Evolutionary conservation across 2,329 filamentous ascomycete species (phyloP), one percentile per base, ranked within the genome.

Genomic region (Hymenoscyphus fructigenus): DNA sequence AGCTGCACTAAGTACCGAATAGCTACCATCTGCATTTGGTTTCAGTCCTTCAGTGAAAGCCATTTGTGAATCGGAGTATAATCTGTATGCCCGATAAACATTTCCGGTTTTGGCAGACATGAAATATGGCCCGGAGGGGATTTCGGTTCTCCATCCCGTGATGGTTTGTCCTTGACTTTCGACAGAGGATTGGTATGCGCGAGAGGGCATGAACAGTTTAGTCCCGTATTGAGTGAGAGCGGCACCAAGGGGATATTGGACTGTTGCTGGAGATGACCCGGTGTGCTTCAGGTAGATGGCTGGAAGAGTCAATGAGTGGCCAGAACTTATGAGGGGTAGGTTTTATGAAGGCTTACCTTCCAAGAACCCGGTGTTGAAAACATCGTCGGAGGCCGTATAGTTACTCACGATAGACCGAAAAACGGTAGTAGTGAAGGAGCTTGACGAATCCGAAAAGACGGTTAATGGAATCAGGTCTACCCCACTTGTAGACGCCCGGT

Each of bases 11-110:
- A 83, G 76, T 0, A 81, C 78, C 4, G 75, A 76, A 70, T 77
- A 83, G 0, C 75, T 76, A 1, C 78, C 79, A 57, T 79, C 75
- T 1, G 36, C 34, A 26, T 69, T 69, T n/a, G 63, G 65, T 3
- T 82, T 77, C 0, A 77, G 69, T 10, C 81, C 79, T 66, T 84
- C 81, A 0, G 79, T 81, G 70, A 84, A 85, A 2, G 82, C 80
- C 14, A 79, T 78, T 50, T 81, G 76, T 5, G 79, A 75, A 67
- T 85, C 83, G 17, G 79, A 78, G 69, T 83, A 84, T 0, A 85
- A 71, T 59, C 79, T 75, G 75, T 80, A 84, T 0, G 82, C 82
- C 66, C 81, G 75, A 67, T 79, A 81, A 5, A 85, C 73, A 15
- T 78, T 72, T 2, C 82, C 82, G 17, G 76, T 76, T 0, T 75